Conservation (phyloP, 176 grass and related monocot species). For the Metroxylon sagu region DNA sequence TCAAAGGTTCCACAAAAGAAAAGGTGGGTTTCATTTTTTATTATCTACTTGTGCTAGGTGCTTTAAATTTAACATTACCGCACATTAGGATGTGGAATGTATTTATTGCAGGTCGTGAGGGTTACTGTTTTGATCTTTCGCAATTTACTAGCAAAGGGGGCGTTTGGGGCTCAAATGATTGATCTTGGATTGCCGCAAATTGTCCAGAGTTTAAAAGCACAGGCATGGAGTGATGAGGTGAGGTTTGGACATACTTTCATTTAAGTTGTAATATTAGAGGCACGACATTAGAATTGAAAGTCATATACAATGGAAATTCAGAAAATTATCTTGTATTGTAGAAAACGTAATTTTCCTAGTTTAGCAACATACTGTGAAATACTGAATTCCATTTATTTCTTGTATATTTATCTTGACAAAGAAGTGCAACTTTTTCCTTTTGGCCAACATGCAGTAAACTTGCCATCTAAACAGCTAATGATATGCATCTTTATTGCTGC, state of each 20-base stretch:
- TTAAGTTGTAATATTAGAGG: not conserved
- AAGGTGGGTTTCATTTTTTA: conserved; percentile 41
- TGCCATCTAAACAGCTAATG: no score
- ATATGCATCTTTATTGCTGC: no score
- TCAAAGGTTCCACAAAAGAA: conserved; percentile 94
- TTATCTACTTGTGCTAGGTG: not conserved
- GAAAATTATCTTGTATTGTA: no score
- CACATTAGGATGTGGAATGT: conserved; percentile 5
- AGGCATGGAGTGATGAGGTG: conserved; percentile 99
- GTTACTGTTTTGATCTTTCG: conserved; percentile 71
- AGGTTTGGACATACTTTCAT: conserved; percentile 14
- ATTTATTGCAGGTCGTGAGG: conserved; percentile 67
- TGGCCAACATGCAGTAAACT: no score
- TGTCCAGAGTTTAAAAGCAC: conserved; percentile 90
- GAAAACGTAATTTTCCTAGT: no score
- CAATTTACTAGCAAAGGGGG: conserved; percentile 70
- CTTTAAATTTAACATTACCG: not conserved
- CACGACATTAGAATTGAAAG: no score
- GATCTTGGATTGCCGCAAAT: conserved; percentile 87
- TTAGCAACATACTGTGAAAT: no score
- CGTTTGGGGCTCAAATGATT: conserved; percentile 96
- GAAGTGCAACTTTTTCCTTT: no score
- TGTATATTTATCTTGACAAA: no score
- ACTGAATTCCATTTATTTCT: no score
- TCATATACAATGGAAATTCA: no score